Base-by-base conservation (phyloP, 257 asterid genomes). In the Craterostigma plantagineum region DNA sequence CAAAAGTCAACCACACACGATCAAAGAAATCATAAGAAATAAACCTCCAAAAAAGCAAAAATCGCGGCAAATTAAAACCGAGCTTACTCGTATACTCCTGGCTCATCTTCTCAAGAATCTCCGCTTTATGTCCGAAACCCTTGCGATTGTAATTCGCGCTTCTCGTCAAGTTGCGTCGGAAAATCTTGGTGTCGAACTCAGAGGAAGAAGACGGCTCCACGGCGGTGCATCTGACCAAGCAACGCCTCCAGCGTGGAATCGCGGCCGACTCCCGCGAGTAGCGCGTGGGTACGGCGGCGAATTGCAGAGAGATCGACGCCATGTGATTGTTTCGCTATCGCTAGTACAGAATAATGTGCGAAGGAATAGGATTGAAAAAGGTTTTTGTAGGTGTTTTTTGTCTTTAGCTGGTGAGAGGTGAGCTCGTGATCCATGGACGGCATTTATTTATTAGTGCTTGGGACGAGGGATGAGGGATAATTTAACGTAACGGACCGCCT, bases 111-210 rank as follows among this genome's bases (percentile, higher is more conserved):
- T 82, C 81, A 13, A 72, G 77, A 41, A 92, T 90, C 43, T 71
- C 92, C 51, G 57, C 62, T 35, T 79, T 82, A 40, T 63, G 73
- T 10, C 98, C 98, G 61, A 90, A 90, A 7, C 98, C 98, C 65
- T 56, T 76, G 51, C 93, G 90, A 44, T 90, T 90, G 57, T 76
- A 90, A 61, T 82, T 79, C 64, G 76, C 40, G 58, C 98, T 90
- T 68, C 98, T 70, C 14, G 92, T 68, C 81, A 90, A 60, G 73
- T 79, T 70, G 58, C 70, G 75, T 56, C 98, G 69, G 47, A 87
- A 82, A 43, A 64, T 69, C 76, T 82, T 87, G 1, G 95, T 56
- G 49, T 87, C 93, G 46, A 87, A 79, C 18, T 76, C 91, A 13
- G 72, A n/a, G n/a, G n/a, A 56, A 14, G 87, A 43, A 42, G 69